Evolutionary conservation across 257 asterid species (phyloP).

Genomic region (Lavandula angustifolia): DNA sequence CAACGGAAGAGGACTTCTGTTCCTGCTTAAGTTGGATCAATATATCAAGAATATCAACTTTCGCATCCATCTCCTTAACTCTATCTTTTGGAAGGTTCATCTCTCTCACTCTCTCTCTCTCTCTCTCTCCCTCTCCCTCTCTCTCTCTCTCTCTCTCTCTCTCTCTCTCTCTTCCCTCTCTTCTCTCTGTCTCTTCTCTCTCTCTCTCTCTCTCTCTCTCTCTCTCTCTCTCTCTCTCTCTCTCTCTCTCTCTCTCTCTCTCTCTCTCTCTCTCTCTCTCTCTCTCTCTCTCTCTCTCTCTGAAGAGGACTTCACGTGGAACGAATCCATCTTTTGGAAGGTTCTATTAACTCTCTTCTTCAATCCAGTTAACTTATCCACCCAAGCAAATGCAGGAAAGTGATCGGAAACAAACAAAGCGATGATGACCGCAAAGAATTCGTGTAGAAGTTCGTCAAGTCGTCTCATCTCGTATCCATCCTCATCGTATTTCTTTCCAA

Average conservation of each 20-base stretch:
- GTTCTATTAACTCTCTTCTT: background rate
- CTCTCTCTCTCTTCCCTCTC: too few species aligned
- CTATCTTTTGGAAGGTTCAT: conserved; percentile 5
- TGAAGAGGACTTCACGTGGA: conserved; percentile 33
- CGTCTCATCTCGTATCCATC: background rate
- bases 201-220: too few species aligned
- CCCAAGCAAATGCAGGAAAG: conserved; percentile 31
- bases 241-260: too few species aligned
- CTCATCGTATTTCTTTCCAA: background rate
- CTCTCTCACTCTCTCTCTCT: too few species aligned
- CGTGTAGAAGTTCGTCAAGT: background rate
- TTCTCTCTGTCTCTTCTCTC: too few species aligned
- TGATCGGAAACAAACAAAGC: conserved; percentile 24
- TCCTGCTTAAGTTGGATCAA: conserved; percentile 25
- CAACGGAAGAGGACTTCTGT: background rate
- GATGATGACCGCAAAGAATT: background rate
- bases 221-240: too few species aligned
- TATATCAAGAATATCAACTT: conserved; percentile 30
- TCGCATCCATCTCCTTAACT: background rate
- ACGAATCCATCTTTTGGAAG: conserved; percentile 18
- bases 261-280: too few species aligned
- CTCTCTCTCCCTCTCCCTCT: too few species aligned
- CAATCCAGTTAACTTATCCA: conserved; percentile 25
- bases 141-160: too few species aligned
- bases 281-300: too few species aligned